phyloP scores from a whole-genome alignment of 2,329 filamentous ascomycete genomes.

The Ophidiomyces ophidiicola region DNA sequence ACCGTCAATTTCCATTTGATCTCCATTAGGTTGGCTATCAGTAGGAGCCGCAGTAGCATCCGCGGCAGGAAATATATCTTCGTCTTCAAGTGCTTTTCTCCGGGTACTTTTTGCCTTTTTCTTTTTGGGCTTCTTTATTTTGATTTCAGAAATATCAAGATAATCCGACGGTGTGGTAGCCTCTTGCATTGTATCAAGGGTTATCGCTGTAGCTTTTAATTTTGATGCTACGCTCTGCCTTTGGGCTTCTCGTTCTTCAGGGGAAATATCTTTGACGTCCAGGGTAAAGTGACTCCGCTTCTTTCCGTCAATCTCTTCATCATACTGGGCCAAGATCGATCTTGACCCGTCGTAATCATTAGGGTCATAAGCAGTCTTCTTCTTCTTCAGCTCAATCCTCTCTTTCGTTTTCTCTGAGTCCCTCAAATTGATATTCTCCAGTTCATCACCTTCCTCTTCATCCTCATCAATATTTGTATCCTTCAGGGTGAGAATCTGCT shows the following conservation, averaged over 20 bases:
- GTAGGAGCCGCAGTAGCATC: constrained; percentile 23
- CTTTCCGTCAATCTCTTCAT: constrained; percentile 87
- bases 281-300: constrained; percentile 80
- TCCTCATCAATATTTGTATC: constrained; percentile 75
- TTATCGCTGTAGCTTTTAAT: constrained; percentile 57
- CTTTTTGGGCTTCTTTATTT: constrained; percentile 88
- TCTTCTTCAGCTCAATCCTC: constrained; percentile 76
- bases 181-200: constrained; percentile 52
- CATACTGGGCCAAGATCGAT: constrained; percentile 75
- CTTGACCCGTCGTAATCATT: constrained; percentile 54
- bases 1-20: constrained; percentile 68
- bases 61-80: constrained; percentile 40
- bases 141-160: constrained; percentile 71
- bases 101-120: constrained; percentile 65
- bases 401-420: constrained; percentile 42
- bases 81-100: constrained; percentile 53
- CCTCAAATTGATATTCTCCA: constrained; percentile 40
- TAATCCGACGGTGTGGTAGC: constrained; percentile 66
- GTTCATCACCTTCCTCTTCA: constrained; percentile 78
- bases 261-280: constrained; percentile 60
- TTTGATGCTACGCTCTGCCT: constrained; percentile 45
- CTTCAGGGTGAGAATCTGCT: constrained; percentile 89
- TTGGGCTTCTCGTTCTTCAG: constrained; percentile 49
- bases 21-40: constrained; percentile 27
- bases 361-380: constrained; percentile 77